Evolutionary conservation across 257 asterid genomes (phyloP).

Genomic region (Asclepias syriaca): DNA sequence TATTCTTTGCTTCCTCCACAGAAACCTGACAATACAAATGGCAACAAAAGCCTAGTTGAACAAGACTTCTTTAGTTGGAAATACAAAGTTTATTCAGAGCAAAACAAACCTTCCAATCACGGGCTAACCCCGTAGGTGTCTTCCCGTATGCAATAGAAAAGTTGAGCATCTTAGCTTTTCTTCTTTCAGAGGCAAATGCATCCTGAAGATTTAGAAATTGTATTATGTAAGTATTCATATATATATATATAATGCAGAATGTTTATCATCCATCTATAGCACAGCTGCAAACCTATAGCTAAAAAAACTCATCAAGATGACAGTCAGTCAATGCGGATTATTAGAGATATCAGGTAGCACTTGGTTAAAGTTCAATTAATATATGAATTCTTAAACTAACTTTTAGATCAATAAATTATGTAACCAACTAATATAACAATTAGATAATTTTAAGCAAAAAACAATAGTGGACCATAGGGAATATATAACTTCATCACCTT

Average conservation of each 20-base stretch:
- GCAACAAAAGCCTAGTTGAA: slow-evolving; percentile 11
- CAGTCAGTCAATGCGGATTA: background rate
- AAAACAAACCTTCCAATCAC: slow-evolving; percentile 83
- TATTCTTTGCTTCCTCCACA: slow-evolving; percentile 83
- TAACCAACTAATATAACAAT: background rate
- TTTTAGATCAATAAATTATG: background rate
- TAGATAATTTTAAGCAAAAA: background rate
- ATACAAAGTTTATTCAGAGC: slow-evolving; percentile 4
- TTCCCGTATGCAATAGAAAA: slow-evolving; percentile 97
- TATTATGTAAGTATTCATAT: background rate
- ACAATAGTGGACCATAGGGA: background rate
- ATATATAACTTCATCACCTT: background rate
- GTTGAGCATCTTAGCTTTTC: slow-evolving; percentile 99
- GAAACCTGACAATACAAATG: slow-evolving; percentile 59
- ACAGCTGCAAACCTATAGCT: background rate
- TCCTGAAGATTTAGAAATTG: slow-evolving; percentile 40
- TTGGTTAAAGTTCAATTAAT: background rate
- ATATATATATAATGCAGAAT: background rate
- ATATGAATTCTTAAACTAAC: background rate
- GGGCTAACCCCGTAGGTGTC: slow-evolving; percentile 82
- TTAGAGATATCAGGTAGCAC: background rate
- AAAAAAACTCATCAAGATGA: background rate
- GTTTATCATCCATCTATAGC: background rate
- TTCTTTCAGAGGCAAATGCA: slow-evolving; percentile 93
- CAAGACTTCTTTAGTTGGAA: slow-evolving; percentile 7